phyloP scores from a whole-genome alignment of 805 yeast genomes.

The Gaillardinia entomophila region DNA sequence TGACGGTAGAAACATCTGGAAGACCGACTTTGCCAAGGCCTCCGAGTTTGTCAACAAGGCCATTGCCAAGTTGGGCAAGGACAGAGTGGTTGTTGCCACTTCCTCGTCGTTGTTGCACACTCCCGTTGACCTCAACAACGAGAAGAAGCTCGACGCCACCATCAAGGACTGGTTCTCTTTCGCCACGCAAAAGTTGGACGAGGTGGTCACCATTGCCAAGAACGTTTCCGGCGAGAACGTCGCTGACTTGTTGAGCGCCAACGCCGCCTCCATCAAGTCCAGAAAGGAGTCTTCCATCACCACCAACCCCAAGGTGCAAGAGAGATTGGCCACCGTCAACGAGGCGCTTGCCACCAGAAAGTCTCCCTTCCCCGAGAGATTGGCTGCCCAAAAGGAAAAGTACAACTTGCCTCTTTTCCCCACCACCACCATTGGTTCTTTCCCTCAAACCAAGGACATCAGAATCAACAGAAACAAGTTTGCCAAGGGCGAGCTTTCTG shows the following conservation, averaged over 20 bases:
- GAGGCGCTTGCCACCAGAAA: conserved; percentile 77
- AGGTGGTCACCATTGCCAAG: conserved; percentile 89
- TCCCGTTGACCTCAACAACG: conserved; percentile 92
- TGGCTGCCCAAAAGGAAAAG: conserved; percentile 76
- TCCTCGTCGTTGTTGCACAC: conserved; percentile 97
- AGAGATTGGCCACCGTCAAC: conserved; percentile 75
- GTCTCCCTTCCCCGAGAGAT: conserved; percentile 81
- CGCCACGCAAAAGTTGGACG: conserved; percentile 92
- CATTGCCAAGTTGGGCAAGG: conserved; percentile 76
- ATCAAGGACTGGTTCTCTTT: conserved; percentile 98
- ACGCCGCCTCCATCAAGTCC: conserved; percentile 78
- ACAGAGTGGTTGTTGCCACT: conserved; percentile 84
- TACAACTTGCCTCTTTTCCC: conserved; percentile 98
- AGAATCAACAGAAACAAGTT: conserved; percentile 98
- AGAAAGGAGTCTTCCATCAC: conserved; percentile 86
- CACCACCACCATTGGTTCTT: conserved; percentile 99
- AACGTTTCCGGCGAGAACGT: conserved; percentile 81
- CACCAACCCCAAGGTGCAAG: conserved; percentile 84
- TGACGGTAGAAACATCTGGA: conserved; percentile 99
- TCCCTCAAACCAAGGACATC: conserved; percentile 99
- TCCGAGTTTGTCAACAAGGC: conserved; percentile 77
- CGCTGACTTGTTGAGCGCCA: conserved; percentile 70
- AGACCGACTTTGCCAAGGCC: conserved; percentile 89
- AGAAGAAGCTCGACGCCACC: conserved; percentile 83
- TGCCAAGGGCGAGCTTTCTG: conserved; percentile 92